Evolutionary conservation across 768 basidiomycete genomes (phyloP).

Genomic region (Russula sp.): DNA sequence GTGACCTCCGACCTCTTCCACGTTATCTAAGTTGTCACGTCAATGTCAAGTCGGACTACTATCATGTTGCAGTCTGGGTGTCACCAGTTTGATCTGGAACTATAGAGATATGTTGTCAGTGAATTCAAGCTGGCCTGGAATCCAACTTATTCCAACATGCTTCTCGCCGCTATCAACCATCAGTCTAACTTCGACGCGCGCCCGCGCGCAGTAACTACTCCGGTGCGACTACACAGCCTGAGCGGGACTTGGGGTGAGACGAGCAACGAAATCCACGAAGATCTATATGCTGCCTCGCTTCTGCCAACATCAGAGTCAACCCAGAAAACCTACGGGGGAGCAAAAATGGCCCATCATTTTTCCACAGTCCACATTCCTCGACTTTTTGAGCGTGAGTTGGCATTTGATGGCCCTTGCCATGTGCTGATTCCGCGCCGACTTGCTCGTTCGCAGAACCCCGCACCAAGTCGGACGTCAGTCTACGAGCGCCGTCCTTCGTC

Average conservation of each 20-base stretch:
- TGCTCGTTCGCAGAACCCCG: neutral
- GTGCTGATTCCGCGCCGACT: neutral
- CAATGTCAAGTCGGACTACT: too few species aligned
- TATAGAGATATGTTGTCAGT: neutral
- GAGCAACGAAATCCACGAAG: neutral
- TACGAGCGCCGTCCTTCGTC: neutral
- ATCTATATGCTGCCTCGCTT: neutral
- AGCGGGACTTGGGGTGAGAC: conserved; percentile 9
- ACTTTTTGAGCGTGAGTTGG: neutral
- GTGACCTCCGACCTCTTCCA: too few species aligned
- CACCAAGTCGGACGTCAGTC: neutral
- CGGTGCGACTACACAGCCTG: neutral
- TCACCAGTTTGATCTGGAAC: neutral
- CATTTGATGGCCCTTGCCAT: neutral
- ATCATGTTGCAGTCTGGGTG: too few species aligned
- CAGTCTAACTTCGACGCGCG: neutral
- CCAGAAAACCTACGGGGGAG: neutral
- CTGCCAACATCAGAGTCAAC: neutral
- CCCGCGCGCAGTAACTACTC: conserved; percentile 8
- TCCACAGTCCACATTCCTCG: neutral
- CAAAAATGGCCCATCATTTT: neutral
- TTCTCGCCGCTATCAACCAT: neutral
- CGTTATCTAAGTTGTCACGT: neutral
- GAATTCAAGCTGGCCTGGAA: neutral
- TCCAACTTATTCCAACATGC: neutral